phyloP scores from a whole-genome alignment of 495 filamentous ascomycete genomes.

The Xylaria sp. region DNA sequence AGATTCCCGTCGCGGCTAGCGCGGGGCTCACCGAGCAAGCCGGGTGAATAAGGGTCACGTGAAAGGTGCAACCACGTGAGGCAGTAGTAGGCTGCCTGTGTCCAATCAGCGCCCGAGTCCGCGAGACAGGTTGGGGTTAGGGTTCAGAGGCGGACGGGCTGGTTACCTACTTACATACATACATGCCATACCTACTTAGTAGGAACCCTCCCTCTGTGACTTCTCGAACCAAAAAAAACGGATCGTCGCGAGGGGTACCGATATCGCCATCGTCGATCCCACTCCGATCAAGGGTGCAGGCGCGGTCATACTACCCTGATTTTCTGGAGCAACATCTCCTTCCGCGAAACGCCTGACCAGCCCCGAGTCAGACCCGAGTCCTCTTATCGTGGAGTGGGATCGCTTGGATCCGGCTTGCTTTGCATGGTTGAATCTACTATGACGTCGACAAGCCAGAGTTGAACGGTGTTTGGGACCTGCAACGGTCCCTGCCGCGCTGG shows the following conservation, averaged over 20 bases:
- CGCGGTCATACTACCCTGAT: constrained; percentile 12
- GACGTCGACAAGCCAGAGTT: constrained; percentile 15
- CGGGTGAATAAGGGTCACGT: constrained; percentile 11
- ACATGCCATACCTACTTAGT: too few relatives aligned
- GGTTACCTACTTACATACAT: too few relatives aligned
- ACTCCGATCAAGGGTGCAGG: constrained; percentile 11
- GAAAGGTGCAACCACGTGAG: constrained; percentile 20
- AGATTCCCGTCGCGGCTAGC: neutral
- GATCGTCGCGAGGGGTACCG: neutral
- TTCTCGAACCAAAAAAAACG: neutral
- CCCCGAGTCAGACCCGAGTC: neutral
- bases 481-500: constrained; percentile 3
- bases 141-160: neutral
- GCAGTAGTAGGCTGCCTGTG: neutral
- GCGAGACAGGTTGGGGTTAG: neutral
- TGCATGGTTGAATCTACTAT: neutral
- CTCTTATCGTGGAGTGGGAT: neutral
- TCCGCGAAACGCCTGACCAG: constrained; percentile 15
- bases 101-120: constrained; percentile 18
- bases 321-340: constrained; percentile 1
- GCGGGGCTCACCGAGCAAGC: constrained; percentile 1
- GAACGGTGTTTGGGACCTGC: constrained; percentile 1
- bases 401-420: neutral
- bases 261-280: constrained; percentile 6
- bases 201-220: neutral